A percentile compares a stretch with the other conserved stretches of the same genome.
Evolutionary conservation across 352 stramenopile genomes (phyloP).

Genomic region (Paralagenidium karlingii): DNA sequence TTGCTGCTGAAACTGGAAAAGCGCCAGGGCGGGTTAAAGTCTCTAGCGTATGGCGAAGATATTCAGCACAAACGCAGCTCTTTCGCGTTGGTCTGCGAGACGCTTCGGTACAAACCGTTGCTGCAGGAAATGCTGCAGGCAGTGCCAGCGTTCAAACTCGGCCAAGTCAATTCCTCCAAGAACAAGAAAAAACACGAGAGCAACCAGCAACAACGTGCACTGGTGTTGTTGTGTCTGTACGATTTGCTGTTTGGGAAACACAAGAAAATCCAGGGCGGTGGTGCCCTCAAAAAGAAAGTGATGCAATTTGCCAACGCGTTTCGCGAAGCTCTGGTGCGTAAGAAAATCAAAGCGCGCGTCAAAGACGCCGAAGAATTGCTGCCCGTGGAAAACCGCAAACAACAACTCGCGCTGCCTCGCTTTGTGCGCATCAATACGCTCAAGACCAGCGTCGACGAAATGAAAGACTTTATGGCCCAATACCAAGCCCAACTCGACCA

Average conservation of each 20-base stretch:
- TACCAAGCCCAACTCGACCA: constrained; percentile 58
- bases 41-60: constrained; percentile 64
- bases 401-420: constrained; percentile 48
- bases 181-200: constrained; percentile 10
- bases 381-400: constrained; percentile 64
- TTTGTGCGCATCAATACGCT: constrained; percentile 94
- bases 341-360: constrained; percentile 77
- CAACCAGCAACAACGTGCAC: constrained; percentile 8
- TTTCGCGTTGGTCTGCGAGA: constrained; percentile 83
- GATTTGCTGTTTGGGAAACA: constrained; percentile 75
- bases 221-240: constrained; percentile 63
- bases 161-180: constrained; percentile 8
- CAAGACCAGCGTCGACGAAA: constrained; percentile 29
- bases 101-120: constrained; percentile 76
- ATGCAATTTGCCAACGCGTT: constrained; percentile 64
- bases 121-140: constrained; percentile 50
- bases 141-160: constrained; percentile 46
- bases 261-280: constrained; percentile 76
- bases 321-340: constrained; percentile 48
- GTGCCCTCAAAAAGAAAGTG: constrained; percentile 80
- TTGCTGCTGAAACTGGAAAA: constrained; percentile 68
- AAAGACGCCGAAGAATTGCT: constrained; percentile 65
- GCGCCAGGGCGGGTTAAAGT: constrained; percentile 74
- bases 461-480: constrained; percentile 26
- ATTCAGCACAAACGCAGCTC: constrained; percentile 81